A percentile compares a stretch with the other conserved stretches of the same genome.
phyloP scores from a whole-genome alignment of 2,329 filamentous ascomycete genomes.

The Claviceps citrina region DNA sequence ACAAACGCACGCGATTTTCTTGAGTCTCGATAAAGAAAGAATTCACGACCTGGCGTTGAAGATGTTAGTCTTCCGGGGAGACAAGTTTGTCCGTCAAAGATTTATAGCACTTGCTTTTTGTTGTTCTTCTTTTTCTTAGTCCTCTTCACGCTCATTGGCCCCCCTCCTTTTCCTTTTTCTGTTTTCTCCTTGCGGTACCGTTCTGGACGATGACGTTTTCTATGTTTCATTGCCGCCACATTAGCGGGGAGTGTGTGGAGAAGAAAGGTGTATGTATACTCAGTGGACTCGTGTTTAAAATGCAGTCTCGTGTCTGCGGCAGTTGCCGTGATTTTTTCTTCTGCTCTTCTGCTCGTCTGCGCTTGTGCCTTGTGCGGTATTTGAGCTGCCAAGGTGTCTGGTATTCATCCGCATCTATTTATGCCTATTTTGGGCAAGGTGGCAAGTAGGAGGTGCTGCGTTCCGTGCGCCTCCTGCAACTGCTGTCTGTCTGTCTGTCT shows the following conservation, averaged over 20 bases:
- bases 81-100: conserved; percentile 24
- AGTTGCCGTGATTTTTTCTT: not conserved
- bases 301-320: not conserved
- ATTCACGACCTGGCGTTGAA: conserved; percentile 27
- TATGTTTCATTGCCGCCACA: conserved; percentile 2
- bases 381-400: too few species aligned
- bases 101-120: conserved; percentile 18
- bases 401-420: too few species aligned
- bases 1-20: conserved; percentile 16
- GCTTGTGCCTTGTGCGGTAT: too few species aligned
- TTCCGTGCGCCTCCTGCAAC: too few species aligned
- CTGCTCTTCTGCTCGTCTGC: too few species aligned
- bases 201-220: not conserved
- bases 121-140: too few species aligned
- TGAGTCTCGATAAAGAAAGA: conserved; percentile 12
- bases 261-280: conserved; percentile 3
- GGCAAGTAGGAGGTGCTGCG: too few species aligned
- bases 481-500: too few species aligned
- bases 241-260: not conserved
- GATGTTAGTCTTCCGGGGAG: conserved; percentile 22
- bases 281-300: conserved; percentile 2
- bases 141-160: conserved; percentile 1
- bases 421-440: too few species aligned
- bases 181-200: not conserved
- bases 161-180: not conserved